Percentiles rank a stretch among this genome's conserved stretches.
These are phyloP conservation scores for Eucalyptus marginata DNA, from an alignment of 345 rosid genomes.

Conservation along the genomic window DNA sequence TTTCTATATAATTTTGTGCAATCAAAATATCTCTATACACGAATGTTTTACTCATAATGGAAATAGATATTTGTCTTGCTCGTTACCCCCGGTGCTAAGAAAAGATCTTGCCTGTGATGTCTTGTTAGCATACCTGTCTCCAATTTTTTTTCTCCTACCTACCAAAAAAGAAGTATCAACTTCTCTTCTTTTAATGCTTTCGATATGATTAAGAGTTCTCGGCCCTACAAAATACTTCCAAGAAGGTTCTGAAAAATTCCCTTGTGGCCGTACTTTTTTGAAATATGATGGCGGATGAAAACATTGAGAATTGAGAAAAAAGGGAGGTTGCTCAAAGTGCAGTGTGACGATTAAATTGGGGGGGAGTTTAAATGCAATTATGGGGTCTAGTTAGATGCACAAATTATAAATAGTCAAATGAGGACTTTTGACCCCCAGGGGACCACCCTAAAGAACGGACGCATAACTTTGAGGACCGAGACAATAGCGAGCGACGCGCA, in stretches of 20 bases:
- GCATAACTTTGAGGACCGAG: background rate
- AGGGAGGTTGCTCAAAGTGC: background rate
- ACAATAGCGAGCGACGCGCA: background rate
- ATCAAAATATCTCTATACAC: background rate
- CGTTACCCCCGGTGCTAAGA: background rate
- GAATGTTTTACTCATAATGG: background rate
- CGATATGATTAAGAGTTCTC: background rate
- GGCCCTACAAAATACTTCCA: background rate
- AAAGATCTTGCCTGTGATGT: background rate
- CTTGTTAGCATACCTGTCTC: background rate
- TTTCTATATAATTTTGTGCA: background rate
- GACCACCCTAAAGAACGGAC: background rate
- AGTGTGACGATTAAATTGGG: background rate
- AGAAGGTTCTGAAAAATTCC: background rate
- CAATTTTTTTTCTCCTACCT: background rate
- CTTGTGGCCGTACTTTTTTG: background rate
- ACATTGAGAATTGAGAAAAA: background rate
- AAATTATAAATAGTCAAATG: background rate
- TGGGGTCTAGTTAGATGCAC: background rate
- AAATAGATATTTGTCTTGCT: background rate
- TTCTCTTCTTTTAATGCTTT: background rate
- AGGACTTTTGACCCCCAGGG: background rate
- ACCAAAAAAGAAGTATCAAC: background rate
- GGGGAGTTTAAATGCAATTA: background rate
- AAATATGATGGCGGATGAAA: background rate